Conservation (phyloP, 2,329 filamentous ascomycete genomes). For the Xylariaceae sp. region DNA sequence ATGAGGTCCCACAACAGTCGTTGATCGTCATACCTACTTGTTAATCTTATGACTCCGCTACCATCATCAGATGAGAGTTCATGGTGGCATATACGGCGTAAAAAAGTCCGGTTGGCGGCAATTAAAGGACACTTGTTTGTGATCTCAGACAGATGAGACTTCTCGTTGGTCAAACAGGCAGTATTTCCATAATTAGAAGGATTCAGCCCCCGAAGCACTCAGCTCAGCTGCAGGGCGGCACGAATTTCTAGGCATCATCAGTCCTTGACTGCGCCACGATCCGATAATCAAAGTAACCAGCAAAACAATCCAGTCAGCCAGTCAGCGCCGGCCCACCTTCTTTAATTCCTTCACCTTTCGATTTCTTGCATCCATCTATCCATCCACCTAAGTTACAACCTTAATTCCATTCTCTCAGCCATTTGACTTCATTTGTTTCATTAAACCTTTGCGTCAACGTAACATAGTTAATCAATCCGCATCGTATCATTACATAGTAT, state of each 20-base stretch:
- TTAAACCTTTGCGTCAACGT: not conserved
- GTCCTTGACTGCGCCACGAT: not conserved
- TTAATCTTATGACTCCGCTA: no score
- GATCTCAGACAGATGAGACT: not conserved
- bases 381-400: not conserved
- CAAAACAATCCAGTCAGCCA: no score
- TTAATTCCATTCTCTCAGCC: not conserved
- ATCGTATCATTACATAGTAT: constrained; percentile 11
- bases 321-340: not conserved
- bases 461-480: not conserved
- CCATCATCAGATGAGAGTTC: no score
- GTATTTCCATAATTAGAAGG: not conserved
- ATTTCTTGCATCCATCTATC: not conserved
- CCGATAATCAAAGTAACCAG: not conserved
- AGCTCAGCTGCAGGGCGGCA: not conserved
- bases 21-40: no score
- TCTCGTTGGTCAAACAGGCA: no score
- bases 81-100: no score
- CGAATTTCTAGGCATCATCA: not conserved
- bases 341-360: not conserved
- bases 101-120: not conserved
- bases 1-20: no score
- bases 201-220: not conserved
- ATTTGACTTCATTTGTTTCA: not conserved
- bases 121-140: not conserved